Base-by-base conservation (phyloP, 306 rosid species). In the Sechiopsis laciniata region DNA sequence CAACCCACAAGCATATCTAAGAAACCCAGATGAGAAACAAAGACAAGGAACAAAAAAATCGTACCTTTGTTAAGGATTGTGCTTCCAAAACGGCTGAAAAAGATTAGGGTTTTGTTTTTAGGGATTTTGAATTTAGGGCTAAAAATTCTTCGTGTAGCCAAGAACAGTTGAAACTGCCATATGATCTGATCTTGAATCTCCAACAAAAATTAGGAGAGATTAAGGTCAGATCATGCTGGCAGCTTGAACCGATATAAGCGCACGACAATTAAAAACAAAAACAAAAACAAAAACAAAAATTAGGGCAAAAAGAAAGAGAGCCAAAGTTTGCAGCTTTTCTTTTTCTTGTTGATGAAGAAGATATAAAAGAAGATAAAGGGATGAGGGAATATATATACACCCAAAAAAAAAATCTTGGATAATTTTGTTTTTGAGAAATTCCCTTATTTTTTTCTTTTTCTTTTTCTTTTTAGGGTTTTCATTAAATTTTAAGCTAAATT, bases 211-310 rank as follows among this genome's bases (percentile, higher is more conserved):
- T 11, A 46, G 73, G 20, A 50, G 73, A 69, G 73, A 22, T 48
- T 48, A 48, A 50, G 57, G 45, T 69, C 22, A 69, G 73, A 69
- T 69, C 73, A 69, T 69, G 73, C 73, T 69, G 73, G 73, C 73
- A 69, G 73, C 73, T 69, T 69, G 73, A 69, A 69, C 73, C 22
- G 73, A 48, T 50, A 22, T 50, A 69, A 69, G 58, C 73, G 14
- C 73, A 48, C 73, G 73, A n/a, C 71, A 64, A 22, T 16, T 5
- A 16, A 15, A 40, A 40, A 0, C 46, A 6, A 40, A 40, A 40
- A 62, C 21, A 16, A 15, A 40, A 40, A 0, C 46, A 6, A 40
- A 40, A 40, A 62, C 21, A 21, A 45, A 2, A 22, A 48, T 22
- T 69, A 69, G 73, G 73, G 42, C 73, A 69, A 20, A 69, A 46